Base-by-base conservation (phyloP, 768 basidiomycete genomes). In the Lactarius sanguifluus region DNA sequence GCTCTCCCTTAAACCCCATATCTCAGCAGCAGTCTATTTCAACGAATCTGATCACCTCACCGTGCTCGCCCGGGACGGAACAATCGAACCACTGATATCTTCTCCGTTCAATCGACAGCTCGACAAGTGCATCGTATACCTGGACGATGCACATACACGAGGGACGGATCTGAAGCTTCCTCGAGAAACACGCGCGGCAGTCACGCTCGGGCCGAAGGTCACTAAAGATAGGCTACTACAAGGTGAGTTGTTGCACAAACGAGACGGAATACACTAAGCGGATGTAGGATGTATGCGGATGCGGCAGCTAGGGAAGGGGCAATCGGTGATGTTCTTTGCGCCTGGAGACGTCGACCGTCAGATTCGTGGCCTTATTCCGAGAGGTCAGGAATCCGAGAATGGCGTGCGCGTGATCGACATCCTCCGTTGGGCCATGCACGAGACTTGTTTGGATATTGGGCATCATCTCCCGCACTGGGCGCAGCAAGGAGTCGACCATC, bases 11-110 rank as follows among this genome's bases (percentile, higher is more conserved):
- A 72, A 45, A 2, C 61, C 66, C 1, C 66, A 75, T 34, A 68
- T 63, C 83, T 83, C 2, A 36, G 79, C 80, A 56, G 83, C 81
- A 0, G 75, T 86, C 5, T 85, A 76, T 61, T 79, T 77, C 0
- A 84, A 81, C 58, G 78, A 82, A 32, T 86, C 13, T 25, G 55
- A 30, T 57, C 36, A 71, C 73, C 85, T 5, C 16, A 41, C 40
- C 16, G 40, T 41, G 40, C 16, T 41, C 40, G 7, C 40, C 5
- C 40, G 5, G 40, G 79, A 82, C 62, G 77, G 76, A 0, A 63
- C 62, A 6, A 65, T 73, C 10, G 77, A 81, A 61, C 69, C 73
- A 7, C 69, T 83, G 20, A 58, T 71, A 5, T 74, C 76, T 8
- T 81, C 82, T 0, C 71, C 76, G 1, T 41, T 41, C 6, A 41